Percentiles rank a stretch among this genome's conserved stretches.
phyloP scores from a whole-genome alignment of 1,284 basidiomycete species.

The Ustilago cynodontis region DNA sequence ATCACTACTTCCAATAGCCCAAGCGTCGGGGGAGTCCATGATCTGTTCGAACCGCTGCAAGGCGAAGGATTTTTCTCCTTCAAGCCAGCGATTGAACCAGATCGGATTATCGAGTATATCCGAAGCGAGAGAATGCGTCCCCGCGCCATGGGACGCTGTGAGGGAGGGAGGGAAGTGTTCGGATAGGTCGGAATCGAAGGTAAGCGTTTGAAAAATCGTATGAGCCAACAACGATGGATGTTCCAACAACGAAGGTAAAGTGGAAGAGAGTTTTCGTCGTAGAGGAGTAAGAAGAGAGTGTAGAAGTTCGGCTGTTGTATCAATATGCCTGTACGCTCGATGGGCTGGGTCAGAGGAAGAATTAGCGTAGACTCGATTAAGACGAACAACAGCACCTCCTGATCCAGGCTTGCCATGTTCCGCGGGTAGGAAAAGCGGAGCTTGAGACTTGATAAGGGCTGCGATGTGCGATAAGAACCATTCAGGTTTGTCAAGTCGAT shows the following conservation, averaged over 20 bases:
- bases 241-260: conserved; percentile 79
- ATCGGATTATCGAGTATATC: conserved; percentile 83
- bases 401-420: conserved; percentile 19
- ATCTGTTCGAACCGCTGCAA: conserved; percentile 85
- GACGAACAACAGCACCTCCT: conserved; percentile 16
- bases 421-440: conserved; percentile 78
- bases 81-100: conserved; percentile 91
- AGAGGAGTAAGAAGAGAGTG: conserved; percentile 59
- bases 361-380: conserved; percentile 74
- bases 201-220: conserved; percentile 89
- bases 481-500: conserved; percentile 93
- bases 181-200: conserved; percentile 85
- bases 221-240: conserved; percentile 90
- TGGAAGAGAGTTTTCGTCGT: conserved; percentile 57
- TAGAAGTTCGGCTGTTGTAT: conserved; percentile 61
- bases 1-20: conserved; percentile 81
- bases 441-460: conserved; percentile 73
- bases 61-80: conserved; percentile 75
- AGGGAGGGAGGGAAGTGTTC: conserved; percentile 44
- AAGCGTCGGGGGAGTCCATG: conserved; percentile 84
- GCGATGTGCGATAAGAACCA: conserved; percentile 95
- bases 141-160: conserved; percentile 46
- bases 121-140: conserved; percentile 72
- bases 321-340: conserved; percentile 71
- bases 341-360: conserved; percentile 84